A percentile compares a stretch with the other conserved stretches of the same genome.
Conservation (phyloP, 208 protist species). For the Jaenimonas drosophilae region DNA sequence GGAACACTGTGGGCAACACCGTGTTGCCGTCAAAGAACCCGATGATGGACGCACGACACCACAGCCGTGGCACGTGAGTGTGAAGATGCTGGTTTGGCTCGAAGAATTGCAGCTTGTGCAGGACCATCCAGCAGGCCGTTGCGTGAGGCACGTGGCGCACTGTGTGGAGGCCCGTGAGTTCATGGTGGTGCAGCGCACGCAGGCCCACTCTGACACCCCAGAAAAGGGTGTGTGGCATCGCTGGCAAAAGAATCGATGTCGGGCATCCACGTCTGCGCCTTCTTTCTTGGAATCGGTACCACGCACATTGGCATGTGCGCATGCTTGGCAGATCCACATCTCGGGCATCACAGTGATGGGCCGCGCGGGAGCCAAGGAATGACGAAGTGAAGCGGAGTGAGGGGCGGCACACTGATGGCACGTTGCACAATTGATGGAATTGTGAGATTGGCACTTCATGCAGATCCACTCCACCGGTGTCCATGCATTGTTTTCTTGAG, state of each 20-base stretch:
- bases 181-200: slow-evolving; percentile 40
- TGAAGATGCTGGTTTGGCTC: slow-evolving; percentile 34
- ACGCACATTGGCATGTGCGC: no score
- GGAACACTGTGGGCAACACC: slow-evolving; percentile 29
- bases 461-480: slow-evolving; percentile 51
- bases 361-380: no score
- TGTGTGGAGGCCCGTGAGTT: slow-evolving; percentile 47
- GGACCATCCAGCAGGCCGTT: slow-evolving; percentile 37
- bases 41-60: slow-evolving; percentile 6
- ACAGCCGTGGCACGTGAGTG: slow-evolving; percentile 26
- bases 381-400: background rate
- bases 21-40: slow-evolving; percentile 28
- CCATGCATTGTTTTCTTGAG: background rate
- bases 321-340: no score
- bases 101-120: slow-evolving; percentile 29
- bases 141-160: slow-evolving; percentile 49
- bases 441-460: slow-evolving; percentile 38
- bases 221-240: slow-evolving; percentile 33
- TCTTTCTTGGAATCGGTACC: no score
- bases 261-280: no score
- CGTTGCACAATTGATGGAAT: slow-evolving; percentile 11
- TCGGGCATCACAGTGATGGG: no score
- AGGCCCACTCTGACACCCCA: slow-evolving; percentile 63
- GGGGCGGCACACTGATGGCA: background rate
- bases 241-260: slow-evolving; percentile 49